A percentile compares a stretch with the other conserved stretches of the same genome.
These are phyloP conservation scores for Penicillium sp. DNA, from an alignment of 2,329 filamentous ascomycete genomes.

Conservation along the genomic window DNA sequence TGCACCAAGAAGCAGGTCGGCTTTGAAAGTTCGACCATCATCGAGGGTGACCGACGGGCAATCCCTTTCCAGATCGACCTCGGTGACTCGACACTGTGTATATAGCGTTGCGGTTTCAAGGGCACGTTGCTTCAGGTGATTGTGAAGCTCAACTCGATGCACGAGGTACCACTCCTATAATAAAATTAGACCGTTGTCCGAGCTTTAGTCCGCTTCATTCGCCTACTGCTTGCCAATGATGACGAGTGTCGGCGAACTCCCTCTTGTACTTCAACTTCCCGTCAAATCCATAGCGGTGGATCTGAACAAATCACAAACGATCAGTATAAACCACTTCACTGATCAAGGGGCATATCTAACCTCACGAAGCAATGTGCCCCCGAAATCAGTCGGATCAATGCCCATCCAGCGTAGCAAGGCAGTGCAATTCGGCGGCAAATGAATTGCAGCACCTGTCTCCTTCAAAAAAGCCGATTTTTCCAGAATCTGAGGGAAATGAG, in stretches of 20 bases:
- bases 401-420: slow-evolving; percentile 28
- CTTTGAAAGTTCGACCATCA: slow-evolving; percentile 22
- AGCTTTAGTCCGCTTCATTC: not conserved
- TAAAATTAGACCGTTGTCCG: not conserved
- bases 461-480: slow-evolving; percentile 28
- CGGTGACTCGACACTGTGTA: slow-evolving; percentile 24
- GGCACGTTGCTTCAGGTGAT: slow-evolving; percentile 36
- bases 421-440: slow-evolving; percentile 31
- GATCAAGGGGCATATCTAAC: slow-evolving; percentile 5
- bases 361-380: slow-evolving; percentile 26
- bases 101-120: slow-evolving; percentile 24
- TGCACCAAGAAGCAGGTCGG: slow-evolving; percentile 28
- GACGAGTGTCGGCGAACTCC: slow-evolving; percentile 18
- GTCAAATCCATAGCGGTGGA: slow-evolving; percentile 18
- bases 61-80: slow-evolving; percentile 14
- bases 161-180: slow-evolving; percentile 34
- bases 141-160: slow-evolving; percentile 47
- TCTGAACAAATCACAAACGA: slow-evolving; percentile 8
- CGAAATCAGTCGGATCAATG: slow-evolving; percentile 23
- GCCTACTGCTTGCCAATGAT: slow-evolving; percentile 27
- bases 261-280: slow-evolving; percentile 21
- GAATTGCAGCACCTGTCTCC: slow-evolving; percentile 29
- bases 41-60: slow-evolving; percentile 21
- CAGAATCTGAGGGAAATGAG: slow-evolving; percentile 25
- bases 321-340: not conserved